Base-by-base conservation (phyloP, 352 stramenopile genomes). In the Pythium vanterpoolii region DNA sequence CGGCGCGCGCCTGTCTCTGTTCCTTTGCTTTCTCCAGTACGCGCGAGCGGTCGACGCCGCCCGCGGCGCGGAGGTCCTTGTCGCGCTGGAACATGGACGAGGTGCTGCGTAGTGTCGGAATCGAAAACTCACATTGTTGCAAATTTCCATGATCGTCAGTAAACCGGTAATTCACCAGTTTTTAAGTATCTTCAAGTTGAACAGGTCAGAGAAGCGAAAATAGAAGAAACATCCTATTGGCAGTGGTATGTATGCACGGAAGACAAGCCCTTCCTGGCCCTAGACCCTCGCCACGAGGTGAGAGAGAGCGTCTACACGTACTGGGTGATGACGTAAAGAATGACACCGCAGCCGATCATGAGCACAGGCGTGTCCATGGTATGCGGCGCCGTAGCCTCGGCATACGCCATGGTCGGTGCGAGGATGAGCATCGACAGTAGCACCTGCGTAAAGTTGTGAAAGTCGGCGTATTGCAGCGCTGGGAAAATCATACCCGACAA, bases 301-400 rank as follows among this genome's bases (percentile, higher is more conserved):
- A n/a, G n/a, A 23, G 10, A 44, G 6, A 44, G n/a, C n/a, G 40
- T 30, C 34, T 57, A 57, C 13, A 57, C 61, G 66, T 92, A 95
- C 64, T 95, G 86, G 11, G 76, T 79, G 54, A 93, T 85, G n/a
- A 69, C 57, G 64, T 90, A 93, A 33, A 93, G 56, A 61, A 90
- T 86, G 49, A 70, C 55, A 36, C 84, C 84, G 51, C 81, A 86
- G 31, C 76, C 80, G 56, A 89, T 83, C 84, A 93, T 93, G 56
- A 93, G 68, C 58, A 91, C 82, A 0, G 84, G 84, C 33, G 84
- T 90, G 65, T 93, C 84, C 81, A 93, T 93, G 44, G 81, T 93
- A 69, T 93, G 84, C 18, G 84, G 84, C 7, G 84, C 79, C 10
- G 81, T 91, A 21, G 84, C 84, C 65, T 93, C 84, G 1, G 84